Base-by-base conservation (phyloP, 1,284 basidiomycete species). In the Ustilago loliicola region DNA sequence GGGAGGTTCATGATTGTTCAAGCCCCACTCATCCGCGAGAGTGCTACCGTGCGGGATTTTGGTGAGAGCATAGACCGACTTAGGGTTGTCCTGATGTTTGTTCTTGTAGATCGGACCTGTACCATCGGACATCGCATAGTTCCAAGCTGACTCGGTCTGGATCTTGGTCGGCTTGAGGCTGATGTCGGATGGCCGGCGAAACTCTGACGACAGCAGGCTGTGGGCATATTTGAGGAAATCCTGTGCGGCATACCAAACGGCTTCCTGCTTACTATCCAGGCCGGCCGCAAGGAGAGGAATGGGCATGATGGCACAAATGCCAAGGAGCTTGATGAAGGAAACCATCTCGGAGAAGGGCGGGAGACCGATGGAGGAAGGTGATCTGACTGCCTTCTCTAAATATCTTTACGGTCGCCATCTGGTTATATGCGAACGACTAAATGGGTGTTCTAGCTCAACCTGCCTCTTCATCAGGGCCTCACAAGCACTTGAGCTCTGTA, bases 1-100 rank as follows among this genome's bases (percentile, higher is more conserved):
- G 6, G 25, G 10, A 9, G 17, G 15, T 11, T 19, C 11, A 11
- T 11, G 8, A 6, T n/a, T 21, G 25, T 51, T 10, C 2, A 64
- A 48, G 2, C 21, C 29, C 62, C 54, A 52, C 3, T 2, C 21
- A 3, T 1, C 1, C 7, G 21, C 34, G 1, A 64, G 55, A 0
- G 2, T 0, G 40, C 32, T 32, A 23, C 0, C 15, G 13, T 53
- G n/a, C 2, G 62, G 62, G 17, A 64, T n/a, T 29, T 64, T 64
- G 19, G 62, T 64, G 6, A 64, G 27, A 10, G 45, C 11, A 30
- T 64, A 64, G 36, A 58, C n/a, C 0, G 47, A 50, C 7, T 32
- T 25, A 0, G 3, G 13, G 30, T 8, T 27, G 1, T 3, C 27
- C 3, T 25, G 1, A 25, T 15, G 23, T 6, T 29, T 0, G 25